These are phyloP conservation scores for Russula emetica DNA, from an alignment of 768 basidiomycete species.

Conservation along the genomic window DNA sequence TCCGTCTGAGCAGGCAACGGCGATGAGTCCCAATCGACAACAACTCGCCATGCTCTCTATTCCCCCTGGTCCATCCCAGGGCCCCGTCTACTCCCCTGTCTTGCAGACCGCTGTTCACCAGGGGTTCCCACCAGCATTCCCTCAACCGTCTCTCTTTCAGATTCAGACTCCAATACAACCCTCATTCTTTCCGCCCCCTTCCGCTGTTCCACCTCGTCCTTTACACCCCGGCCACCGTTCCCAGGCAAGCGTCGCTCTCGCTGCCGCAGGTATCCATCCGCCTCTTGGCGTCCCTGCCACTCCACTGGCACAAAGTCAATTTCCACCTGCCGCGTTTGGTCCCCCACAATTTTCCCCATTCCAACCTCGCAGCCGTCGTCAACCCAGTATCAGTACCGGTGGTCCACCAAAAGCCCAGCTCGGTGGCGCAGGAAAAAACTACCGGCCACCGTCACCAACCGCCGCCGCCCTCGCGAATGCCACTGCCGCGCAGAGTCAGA, in stretches of 20 bases:
- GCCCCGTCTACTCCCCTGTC: conserved; percentile 58
- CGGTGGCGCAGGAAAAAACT: conserved; percentile 74
- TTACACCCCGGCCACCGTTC: conserved; percentile 46
- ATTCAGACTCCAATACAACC: conserved; percentile 77
- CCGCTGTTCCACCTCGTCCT: conserved; percentile 50
- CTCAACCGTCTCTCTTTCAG: conserved; percentile 47
- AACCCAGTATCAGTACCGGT: conserved; percentile 65
- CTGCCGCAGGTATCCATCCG: conserved; percentile 55
- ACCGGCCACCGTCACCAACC: conserved; percentile 58
- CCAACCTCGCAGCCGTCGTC: conserved; percentile 56
- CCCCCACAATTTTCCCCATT: conserved; percentile 36
- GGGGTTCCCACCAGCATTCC: conserved; percentile 53
- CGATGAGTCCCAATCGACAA: conserved; percentile 41
- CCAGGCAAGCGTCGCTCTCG: conserved; percentile 59
- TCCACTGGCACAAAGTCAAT: conserved; percentile 55
- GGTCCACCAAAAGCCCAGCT: conserved; percentile 86
- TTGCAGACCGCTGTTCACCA: conserved; percentile 57
- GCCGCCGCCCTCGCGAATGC: conserved; percentile 30
- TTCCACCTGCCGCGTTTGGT: conserved; percentile 48
- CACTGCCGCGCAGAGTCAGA: conserved; percentile 31
- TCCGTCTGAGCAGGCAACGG: not conserved
- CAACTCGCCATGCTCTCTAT: conserved; percentile 55
- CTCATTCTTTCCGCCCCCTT: conserved; percentile 53
- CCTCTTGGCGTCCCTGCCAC: conserved; percentile 55
- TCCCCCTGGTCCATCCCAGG: conserved; percentile 43